Conservation (phyloP, 768 basidiomycete genomes). For the Clitopilus hobsonii region DNA sequence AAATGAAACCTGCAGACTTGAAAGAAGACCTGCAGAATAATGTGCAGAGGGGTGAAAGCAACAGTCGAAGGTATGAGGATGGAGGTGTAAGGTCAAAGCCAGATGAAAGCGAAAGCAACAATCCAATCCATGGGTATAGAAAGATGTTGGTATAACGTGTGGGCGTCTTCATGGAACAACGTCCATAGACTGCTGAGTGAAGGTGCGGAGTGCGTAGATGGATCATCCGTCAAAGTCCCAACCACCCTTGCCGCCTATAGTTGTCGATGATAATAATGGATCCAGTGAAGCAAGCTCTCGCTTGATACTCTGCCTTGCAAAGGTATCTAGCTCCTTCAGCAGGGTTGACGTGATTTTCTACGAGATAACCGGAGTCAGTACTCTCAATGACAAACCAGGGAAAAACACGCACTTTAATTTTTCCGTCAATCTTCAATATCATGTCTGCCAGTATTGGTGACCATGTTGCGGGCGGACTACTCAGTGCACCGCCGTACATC, state of each 20-base stretch:
- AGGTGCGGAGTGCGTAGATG: neutral
- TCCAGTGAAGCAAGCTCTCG: slow-evolving; percentile 81
- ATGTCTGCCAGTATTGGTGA: slow-evolving; percentile 62
- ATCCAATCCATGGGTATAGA: neutral
- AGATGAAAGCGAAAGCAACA: neutral
- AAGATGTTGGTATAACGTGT: neutral
- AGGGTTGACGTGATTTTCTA: slow-evolving; percentile 83
- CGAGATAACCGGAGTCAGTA: neutral
- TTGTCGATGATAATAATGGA: slow-evolving; percentile 46
- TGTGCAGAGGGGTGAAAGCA: neutral
- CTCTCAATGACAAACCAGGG: neutral
- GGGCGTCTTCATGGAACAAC: too few relatives aligned
- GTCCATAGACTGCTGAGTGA: too few relatives aligned
- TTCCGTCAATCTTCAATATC: slow-evolving; percentile 75
- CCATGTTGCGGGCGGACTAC: slow-evolving; percentile 53
- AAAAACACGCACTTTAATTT: slow-evolving; percentile 64
- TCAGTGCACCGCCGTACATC: slow-evolving; percentile 23
- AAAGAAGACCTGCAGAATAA: neutral
- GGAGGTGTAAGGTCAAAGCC: neutral
- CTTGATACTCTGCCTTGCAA: slow-evolving; percentile 76
- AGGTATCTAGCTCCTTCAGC: slow-evolving; percentile 79
- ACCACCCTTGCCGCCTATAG: slow-evolving; percentile 17
- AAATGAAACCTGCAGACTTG: neutral
- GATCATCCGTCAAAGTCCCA: slow-evolving; percentile 28
- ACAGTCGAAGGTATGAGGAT: neutral